Evolutionary conservation across 225 moss, liverwort and hornwort species (phyloP).

Genomic region (Polytrichum commune): DNA sequence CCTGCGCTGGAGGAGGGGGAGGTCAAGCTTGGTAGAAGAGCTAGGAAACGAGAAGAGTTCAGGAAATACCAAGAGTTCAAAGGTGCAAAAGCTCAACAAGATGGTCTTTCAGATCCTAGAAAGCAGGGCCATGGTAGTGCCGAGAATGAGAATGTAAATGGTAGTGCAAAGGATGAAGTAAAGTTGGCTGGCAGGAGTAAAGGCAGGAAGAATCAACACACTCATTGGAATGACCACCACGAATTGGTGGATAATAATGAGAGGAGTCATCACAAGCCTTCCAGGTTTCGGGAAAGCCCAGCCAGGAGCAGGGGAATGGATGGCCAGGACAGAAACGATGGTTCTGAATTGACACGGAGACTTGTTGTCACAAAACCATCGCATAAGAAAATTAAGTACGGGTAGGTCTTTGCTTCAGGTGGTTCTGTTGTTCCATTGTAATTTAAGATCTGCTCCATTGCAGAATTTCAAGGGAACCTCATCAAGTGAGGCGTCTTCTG

Average conservation of each 20-base stretch:
- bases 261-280: constrained; percentile 27
- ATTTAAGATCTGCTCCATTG: background rate
- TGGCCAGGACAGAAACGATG: constrained; percentile 22
- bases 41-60: constrained; percentile 27
- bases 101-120: background rate
- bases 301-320: constrained; percentile 11
- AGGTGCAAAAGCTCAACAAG: constrained; percentile 15
- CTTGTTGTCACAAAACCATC: constrained; percentile 67
- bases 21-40: constrained; percentile 44
- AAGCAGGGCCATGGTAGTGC: constrained; percentile 1
- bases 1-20: constrained; percentile 47
- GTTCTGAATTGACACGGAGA: constrained; percentile 30
- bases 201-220: constrained; percentile 17
- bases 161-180: constrained; percentile 1
- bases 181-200: constrained; percentile 17
- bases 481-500: too few relatives aligned
- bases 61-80: constrained; percentile 20
- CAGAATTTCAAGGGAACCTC: background rate
- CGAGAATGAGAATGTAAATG: background rate
- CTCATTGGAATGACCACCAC: constrained; percentile 17
- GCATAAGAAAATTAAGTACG: constrained; percentile 78
- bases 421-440: background rate
- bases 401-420: constrained; percentile 29
- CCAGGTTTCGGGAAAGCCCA: constrained; percentile 38
- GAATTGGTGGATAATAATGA: constrained; percentile 12